phyloP scores from a whole-genome alignment of 495 filamentous ascomycete species.

The Aspergillus nidulans region DNA sequence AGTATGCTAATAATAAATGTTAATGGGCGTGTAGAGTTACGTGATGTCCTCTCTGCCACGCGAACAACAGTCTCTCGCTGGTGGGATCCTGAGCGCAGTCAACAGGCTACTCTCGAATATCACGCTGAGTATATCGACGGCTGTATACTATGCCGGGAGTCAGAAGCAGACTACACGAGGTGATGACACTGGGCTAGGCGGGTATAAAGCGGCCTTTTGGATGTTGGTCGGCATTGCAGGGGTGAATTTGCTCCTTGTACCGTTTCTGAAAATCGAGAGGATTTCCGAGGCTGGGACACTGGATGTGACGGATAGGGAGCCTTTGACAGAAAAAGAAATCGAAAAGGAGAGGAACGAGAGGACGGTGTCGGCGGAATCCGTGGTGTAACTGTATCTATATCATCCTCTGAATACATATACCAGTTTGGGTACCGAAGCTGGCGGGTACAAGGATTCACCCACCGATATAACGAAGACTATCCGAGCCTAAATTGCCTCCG shows the following conservation, averaged over 20 bases:
- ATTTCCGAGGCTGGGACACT: no score
- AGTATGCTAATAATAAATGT: no score
- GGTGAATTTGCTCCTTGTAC: neutral
- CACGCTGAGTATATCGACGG: slow-evolving; percentile 1
- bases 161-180: neutral
- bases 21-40: slow-evolving; percentile 21
- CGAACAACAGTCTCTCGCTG: slow-evolving; percentile 32
- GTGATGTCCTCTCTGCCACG: slow-evolving; percentile 37
- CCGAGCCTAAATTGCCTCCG: no score
- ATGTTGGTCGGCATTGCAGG: neutral
- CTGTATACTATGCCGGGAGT: slow-evolving; percentile 5
- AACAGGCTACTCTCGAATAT: slow-evolving; percentile 23
- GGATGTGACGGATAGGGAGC: neutral
- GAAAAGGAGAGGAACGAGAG: neutral
- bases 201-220: slow-evolving; percentile 3
- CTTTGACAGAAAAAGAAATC: no score
- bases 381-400: no score
- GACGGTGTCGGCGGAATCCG: no score
- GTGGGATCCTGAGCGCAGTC: slow-evolving; percentile 36
- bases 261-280: neutral
- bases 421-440: no score
- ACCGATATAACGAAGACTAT: no score
- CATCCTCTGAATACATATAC: no score
- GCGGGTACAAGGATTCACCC: no score
- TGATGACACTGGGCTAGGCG: neutral